Evolutionary conservation across 306 rosid genomes (phyloP).

Genomic region (Betula pendula): DNA sequence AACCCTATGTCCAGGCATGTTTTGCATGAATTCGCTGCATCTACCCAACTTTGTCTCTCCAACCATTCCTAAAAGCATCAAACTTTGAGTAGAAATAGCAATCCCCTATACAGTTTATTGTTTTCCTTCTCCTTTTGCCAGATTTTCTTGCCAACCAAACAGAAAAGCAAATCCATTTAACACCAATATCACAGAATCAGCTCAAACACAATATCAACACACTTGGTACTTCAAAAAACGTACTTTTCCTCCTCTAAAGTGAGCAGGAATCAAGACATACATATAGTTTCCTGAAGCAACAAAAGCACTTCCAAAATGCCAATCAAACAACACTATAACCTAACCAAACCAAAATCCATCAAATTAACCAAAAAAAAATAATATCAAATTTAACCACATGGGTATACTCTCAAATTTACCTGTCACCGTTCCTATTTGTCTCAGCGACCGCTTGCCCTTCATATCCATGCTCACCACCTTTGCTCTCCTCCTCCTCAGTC

Average conservation of each 20-base stretch:
- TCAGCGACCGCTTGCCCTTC: constrained; percentile 30
- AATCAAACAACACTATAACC: constrained; percentile 3
- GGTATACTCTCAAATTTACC: constrained; percentile 41
- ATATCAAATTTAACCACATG: neutral
- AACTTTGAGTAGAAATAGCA: neutral
- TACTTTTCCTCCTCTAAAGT: neutral
- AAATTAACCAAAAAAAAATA: neutral
- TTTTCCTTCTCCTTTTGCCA: neutral
- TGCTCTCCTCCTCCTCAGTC: constrained; percentile 27
- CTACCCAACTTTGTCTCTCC: neutral
- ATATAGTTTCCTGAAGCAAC: constrained; percentile 6
- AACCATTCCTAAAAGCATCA: neutral
- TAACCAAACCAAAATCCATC: neutral
- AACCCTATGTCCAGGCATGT: neutral
- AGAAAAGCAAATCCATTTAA: neutral
- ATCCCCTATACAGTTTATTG: no score
- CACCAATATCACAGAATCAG: neutral
- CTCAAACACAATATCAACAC: neutral
- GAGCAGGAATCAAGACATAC: neutral
- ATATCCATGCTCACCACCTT: constrained; percentile 32
- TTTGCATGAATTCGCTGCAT: neutral
- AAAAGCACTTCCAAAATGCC: neutral
- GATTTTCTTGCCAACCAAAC: neutral
- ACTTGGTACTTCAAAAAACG: neutral
- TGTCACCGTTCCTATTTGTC: constrained; percentile 31